These are phyloP conservation scores for Fusarium subtropicale DNA, from an alignment of 2,329 filamentous ascomycete species.

Conservation along the genomic window DNA sequence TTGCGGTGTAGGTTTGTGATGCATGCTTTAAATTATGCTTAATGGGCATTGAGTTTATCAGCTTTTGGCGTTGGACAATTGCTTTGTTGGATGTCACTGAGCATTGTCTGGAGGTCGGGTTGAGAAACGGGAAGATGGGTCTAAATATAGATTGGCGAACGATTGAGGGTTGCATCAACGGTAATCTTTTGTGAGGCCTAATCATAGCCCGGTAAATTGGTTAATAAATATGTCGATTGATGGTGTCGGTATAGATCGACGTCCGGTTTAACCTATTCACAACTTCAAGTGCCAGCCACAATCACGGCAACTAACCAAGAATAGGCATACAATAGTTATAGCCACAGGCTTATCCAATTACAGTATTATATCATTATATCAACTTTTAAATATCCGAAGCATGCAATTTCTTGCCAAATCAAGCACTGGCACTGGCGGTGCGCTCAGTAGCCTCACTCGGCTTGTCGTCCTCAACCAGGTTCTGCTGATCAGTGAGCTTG, in stretches of 20 bases:
- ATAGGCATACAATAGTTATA: background rate
- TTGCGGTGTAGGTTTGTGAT: background rate
- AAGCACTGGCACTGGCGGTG: background rate
- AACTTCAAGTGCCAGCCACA: background rate
- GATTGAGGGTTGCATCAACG: background rate
- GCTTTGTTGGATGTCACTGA: background rate
- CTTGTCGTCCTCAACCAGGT: constrained; percentile 52
- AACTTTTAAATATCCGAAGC: constrained; percentile 3
- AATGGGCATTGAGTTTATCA: background rate
- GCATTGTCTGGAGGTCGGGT: background rate
- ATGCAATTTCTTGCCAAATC: background rate
- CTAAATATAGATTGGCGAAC: constrained; percentile 1
- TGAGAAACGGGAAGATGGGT: background rate
- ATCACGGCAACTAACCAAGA: background rate
- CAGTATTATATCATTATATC: constrained; percentile 16
- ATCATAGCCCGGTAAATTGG: background rate
- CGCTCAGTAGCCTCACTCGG: constrained; percentile 24
- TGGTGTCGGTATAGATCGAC: background rate
- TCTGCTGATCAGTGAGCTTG: constrained; percentile 60
- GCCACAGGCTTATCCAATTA: constrained; percentile 26
- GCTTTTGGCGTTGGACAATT: background rate
- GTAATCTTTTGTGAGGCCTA: background rate
- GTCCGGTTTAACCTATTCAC: background rate
- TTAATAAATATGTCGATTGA: background rate
- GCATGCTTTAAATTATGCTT: constrained; percentile 4